Percentiles rank a stretch among this genome's conserved stretches.
Conservation (phyloP, 345 rosid genomes). For the Noccaea caerulescens region DNA sequence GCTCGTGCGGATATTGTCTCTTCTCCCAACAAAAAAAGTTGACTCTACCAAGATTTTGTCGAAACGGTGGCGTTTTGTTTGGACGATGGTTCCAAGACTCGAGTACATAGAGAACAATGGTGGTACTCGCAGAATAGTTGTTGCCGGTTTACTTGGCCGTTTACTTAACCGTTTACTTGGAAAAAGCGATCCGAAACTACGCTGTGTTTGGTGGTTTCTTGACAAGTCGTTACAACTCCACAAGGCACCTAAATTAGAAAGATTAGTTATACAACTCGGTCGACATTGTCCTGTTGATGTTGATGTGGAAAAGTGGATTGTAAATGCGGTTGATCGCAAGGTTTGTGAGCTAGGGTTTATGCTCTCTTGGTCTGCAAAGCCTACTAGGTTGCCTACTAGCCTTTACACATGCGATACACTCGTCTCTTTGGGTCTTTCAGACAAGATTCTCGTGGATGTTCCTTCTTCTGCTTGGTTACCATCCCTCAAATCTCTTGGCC, state of each 20-base stretch:
- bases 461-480: not conserved
- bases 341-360: not conserved
- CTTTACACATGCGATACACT: not conserved
- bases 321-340: not conserved
- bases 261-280: not conserved
- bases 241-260: not conserved
- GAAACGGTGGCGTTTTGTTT: too few relatives aligned
- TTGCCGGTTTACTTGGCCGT: not conserved
- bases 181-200: not conserved
- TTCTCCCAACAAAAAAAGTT: too few relatives aligned
- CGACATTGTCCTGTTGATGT: not conserved
- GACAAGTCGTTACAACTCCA: not conserved
- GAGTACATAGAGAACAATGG: not conserved
- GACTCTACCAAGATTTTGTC: too few relatives aligned
- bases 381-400: not conserved
- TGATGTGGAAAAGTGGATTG: not conserved
- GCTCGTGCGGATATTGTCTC: too few relatives aligned
- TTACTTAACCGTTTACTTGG: not conserved
- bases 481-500: not conserved
- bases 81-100: too few relatives aligned
- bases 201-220: not conserved
- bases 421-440: not conserved
- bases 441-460: not conserved
- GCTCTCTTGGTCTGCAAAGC: not conserved
- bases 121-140: not conserved